Evolutionary conservation across 2,329 filamentous ascomycete species (phyloP), one percentile per base, ranked within the genome.

Genomic region (Arthrobotrys pseudoclavata): DNA sequence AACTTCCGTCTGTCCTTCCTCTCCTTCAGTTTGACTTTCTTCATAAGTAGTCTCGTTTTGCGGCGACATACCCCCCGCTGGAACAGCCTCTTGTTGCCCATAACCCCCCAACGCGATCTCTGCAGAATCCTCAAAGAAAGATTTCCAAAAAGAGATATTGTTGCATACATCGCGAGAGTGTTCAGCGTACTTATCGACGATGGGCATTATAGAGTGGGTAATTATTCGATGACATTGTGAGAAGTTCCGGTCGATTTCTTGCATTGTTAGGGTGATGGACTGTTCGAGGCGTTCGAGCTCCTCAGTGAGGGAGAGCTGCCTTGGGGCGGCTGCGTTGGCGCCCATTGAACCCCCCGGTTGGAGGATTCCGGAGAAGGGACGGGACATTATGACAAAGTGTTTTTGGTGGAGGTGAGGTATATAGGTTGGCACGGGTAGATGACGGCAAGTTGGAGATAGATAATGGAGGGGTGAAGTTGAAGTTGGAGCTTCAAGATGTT

Each of bases 211-310:
- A 83, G 91, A 97, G 0, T 92, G 91, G 0, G 96, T 98, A 45
- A 99, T 95, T 76, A 99, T 98, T 79, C 94, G 91, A 84, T 99
- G 96, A 31, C 96, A 94, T 82, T 93, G 93, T 85, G 93, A 97
- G 84, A 99, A 99, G 85, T 99, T 99, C 84, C 93, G 92, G 84
- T 99, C 96, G 85, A 99, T 99, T 86, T 99, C 96, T 96, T 98
- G 96, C 22, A 99, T 87, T 0, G 95, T 98, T 47, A 98, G 87
- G 0, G 96, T 99, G 81, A 99, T 98, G 22, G 93, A 96, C 84
- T 99, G 96, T 84, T 99, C 96, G 3, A 99, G 86, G 84, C 91
- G 94, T 85, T 99, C 96, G 66, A 99, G 87, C 86, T 99, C 96
- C 83, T 99, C 96, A 0, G 95, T 97, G 76, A 97, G 87, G 4